Evolutionary conservation across 192 early-diverging fungal species (phyloP), one percentile per base, ranked within the genome.

Genomic region (Umbelopsis vinacea): DNA sequence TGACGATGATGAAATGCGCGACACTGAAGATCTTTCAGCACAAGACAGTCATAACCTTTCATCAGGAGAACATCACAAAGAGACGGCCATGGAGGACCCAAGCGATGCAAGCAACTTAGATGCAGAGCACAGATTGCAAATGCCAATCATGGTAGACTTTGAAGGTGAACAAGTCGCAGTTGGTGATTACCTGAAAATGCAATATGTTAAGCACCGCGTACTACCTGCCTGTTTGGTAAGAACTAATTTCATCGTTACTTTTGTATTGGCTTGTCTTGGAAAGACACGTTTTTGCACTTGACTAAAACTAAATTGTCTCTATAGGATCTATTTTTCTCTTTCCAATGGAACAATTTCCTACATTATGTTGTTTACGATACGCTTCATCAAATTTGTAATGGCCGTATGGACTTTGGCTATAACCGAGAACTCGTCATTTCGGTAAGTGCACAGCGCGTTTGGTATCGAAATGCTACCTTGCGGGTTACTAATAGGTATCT

Each of bases 351-450:
- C 83, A 99, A 99, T 85, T 97, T 99, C 79, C 77, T 99, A 73
- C 98, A 99, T 77, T 95, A 94, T 24, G 97, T 99, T 33, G 95
- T 98, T 1, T 99, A 97, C 79, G 98, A 99, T 78, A 97, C 98
- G 89, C 88, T 98, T 75, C 96, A 96, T 75, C 98, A 99, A 81
- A 92, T 98, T 37, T 95, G 97, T 72, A 97, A 98, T 78, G 90
- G 95, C 43, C 95, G 92, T 33, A 90, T 95, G 83, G 90, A 80
- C 48, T 67, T 85, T 21, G 87, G 81, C 57, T 85, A 80, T 70
- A 90, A 89, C 55, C 79, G 85, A 19, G 82, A 81, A 19, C 84
- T 89, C 22, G 82, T 86, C 4, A 79, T 89, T 52, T 86, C 90
- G 12, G 67, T 72, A 22, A 48, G 67, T 68, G 7, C 3, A 11